These are phyloP conservation scores for Schizosaccharomyces osmophilus DNA, from an alignment of 805 yeast genomes.

Conservation along the genomic window DNA sequence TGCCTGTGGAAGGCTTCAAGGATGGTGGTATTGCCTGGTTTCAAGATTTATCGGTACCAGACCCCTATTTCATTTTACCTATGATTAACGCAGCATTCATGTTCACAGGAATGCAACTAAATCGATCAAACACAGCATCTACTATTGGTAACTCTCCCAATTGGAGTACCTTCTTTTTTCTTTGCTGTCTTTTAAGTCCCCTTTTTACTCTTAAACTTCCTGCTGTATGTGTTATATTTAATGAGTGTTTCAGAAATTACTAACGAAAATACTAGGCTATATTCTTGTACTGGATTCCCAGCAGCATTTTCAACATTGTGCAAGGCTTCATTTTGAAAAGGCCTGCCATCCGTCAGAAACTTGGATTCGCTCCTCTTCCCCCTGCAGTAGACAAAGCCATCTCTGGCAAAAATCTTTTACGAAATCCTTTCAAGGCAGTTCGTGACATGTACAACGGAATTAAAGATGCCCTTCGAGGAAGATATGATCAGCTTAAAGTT, in stretches of 20 bases:
- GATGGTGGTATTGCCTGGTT: slow-evolving; percentile 73
- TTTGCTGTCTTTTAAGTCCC: background rate
- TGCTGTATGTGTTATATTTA: background rate
- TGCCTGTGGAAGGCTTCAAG: slow-evolving; percentile 63
- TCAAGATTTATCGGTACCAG: slow-evolving; percentile 51
- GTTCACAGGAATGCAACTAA: background rate
- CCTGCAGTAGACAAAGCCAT: background rate
- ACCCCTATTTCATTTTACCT: slow-evolving; percentile 79
- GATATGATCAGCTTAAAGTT: background rate
- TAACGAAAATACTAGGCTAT: background rate
- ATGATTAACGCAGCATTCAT: slow-evolving; percentile 40
- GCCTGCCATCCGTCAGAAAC: background rate
- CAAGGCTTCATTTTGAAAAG: background rate
- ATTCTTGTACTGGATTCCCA: background rate
- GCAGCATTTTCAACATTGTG: background rate
- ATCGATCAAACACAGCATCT: background rate
- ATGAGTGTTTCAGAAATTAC: background rate
- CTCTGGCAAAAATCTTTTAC: background rate
- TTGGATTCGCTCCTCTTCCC: background rate
- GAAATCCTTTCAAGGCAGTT: background rate
- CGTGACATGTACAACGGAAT: background rate
- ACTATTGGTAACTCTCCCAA: background rate
- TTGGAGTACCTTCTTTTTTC: background rate
- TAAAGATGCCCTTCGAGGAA: background rate
- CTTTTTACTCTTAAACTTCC: background rate